Evolutionary conservation across 2,329 filamentous ascomycete species (phyloP), one percentile per base, ranked within the genome.

Genomic region (Colletotrichum ledebouriae): DNA sequence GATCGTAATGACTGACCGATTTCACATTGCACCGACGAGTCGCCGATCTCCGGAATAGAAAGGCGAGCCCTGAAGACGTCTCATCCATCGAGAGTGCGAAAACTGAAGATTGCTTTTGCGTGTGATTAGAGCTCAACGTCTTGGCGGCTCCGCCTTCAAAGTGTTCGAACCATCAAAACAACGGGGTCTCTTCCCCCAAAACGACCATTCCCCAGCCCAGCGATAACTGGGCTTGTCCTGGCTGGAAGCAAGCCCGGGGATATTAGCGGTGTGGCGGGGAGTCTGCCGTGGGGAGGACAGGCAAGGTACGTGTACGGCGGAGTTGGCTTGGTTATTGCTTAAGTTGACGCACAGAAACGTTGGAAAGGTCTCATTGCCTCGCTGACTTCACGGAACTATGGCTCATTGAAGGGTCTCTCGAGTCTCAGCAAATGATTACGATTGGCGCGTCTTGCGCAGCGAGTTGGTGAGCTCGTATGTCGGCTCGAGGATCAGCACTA

Each of bases 211-310:
- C 22, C 13, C 15, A 39, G 59, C 22, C 13, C 15, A 39, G 59
- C 41, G 49, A 37, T 4, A 22, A 37, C 50, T 2, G 33, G 59
- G 41, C 41, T 56, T 11, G 37, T 6, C 37, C 53, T 56, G 53
- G 53, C 20, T 46, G 3, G 3, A 20, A 20, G n/a, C 37, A 47
- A 47, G 41, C n/a, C 25, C 42, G 56, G 42, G 56, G 47, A 41
- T 41, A 41, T 41, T 41, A 59, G 56, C 55, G n/a, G 25, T 33
- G 42, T 34, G 56, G 56, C 39, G 57, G 57, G 49, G 42, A 59
- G 56, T 29, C 42, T 33, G 10, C 42, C 37, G 42, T n/a, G 56
- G 29, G n/a, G 41, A 59, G n/a, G 13, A 29, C 11, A 37, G 17
- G 50, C 29, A 53, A 9, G 29, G n/a, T 39, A 39, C 33, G 17